These are phyloP conservation scores for Basipetospora sp. DNA, from an alignment of 2,329 filamentous ascomycete genomes.

Conservation along the genomic window DNA sequence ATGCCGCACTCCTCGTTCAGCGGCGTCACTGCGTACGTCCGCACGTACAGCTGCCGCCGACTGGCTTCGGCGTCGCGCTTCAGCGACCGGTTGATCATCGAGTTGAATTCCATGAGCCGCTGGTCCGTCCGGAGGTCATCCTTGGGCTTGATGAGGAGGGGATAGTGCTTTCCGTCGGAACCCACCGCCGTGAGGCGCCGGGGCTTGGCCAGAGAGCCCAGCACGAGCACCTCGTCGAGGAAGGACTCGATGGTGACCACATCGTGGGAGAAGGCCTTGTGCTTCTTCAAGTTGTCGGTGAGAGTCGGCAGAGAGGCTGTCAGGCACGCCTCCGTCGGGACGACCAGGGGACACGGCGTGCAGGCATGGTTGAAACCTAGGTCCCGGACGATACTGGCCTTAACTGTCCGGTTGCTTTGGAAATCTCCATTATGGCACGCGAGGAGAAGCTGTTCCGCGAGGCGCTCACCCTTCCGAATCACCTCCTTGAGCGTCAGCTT, in stretches of 20 bases:
- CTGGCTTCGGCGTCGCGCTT: constrained; percentile 85
- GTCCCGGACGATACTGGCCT: constrained; percentile 61
- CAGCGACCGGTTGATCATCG: constrained; percentile 88
- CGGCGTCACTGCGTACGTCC: constrained; percentile 91
- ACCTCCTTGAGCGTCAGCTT: constrained; percentile 34
- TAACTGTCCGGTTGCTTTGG: constrained; percentile 49
- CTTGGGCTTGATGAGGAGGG: constrained; percentile 90
- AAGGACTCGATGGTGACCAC: constrained; percentile 71
- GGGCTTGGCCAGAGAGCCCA: constrained; percentile 84
- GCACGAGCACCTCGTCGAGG: constrained; percentile 72
- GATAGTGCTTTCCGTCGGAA: constrained; percentile 76
- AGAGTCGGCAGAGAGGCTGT: constrained; percentile 64
- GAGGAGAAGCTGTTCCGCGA: constrained; percentile 66
- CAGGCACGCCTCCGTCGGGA: constrained; percentile 74
- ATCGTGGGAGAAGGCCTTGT: constrained; percentile 77
- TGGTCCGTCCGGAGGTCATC: constrained; percentile 96
- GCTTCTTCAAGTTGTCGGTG: constrained; percentile 58
- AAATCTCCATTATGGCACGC: constrained; percentile 66
- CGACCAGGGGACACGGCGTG: constrained; percentile 71
- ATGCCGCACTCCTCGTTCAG: constrained; percentile 95
- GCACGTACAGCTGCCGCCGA: constrained; percentile 81
- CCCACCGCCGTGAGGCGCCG: constrained; percentile 77
- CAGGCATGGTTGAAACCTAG: constrained; percentile 73
- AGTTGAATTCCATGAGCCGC: constrained; percentile 97
- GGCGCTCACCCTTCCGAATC: constrained; percentile 63